Percentiles rank a stretch among this genome's conserved stretches.
Conservation (phyloP, 1,284 basidiomycete genomes). For the Sphaerobolus stellatus region DNA sequence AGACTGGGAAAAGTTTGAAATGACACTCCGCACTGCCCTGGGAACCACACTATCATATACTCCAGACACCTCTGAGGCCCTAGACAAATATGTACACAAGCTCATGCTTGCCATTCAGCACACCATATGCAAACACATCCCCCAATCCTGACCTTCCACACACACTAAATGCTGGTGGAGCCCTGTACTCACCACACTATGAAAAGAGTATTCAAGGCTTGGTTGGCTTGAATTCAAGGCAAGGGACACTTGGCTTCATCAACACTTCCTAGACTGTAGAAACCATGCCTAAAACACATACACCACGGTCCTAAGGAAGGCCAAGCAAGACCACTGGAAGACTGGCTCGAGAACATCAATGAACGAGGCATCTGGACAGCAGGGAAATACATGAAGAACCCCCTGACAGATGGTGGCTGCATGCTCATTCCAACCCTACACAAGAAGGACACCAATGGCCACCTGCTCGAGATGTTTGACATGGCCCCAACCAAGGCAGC, state of each 20-base stretch:
- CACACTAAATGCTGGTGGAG: no score
- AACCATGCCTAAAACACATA: conserved; percentile 17
- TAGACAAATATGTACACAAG: neutral
- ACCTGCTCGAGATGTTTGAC: no score
- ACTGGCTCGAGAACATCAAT: conserved; percentile 25
- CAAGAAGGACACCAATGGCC: no score
- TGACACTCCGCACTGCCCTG: no score
- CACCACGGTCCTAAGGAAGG: neutral
- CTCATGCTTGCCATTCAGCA: neutral
- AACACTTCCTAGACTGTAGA: conserved; percentile 1
- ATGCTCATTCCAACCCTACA: conserved; percentile 28
- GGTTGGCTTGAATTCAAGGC: neutral
- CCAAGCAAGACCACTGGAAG: conserved; percentile 30
- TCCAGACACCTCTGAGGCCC: neutral
- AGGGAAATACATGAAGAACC: conserved; percentile 25
- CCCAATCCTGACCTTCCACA: no score
- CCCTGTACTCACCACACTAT: neutral
- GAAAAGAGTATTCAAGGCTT: neutral
- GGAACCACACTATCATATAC: neutral
- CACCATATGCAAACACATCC: neutral
- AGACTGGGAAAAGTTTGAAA: no score
- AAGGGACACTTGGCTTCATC: conserved; percentile 19
- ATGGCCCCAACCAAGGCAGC: no score
- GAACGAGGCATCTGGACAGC: conserved; percentile 28
- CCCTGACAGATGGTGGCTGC: conserved; percentile 23